phyloP scores from a whole-genome alignment of 164 flowering plant genomes.

The Cinnamomum micranthum region DNA sequence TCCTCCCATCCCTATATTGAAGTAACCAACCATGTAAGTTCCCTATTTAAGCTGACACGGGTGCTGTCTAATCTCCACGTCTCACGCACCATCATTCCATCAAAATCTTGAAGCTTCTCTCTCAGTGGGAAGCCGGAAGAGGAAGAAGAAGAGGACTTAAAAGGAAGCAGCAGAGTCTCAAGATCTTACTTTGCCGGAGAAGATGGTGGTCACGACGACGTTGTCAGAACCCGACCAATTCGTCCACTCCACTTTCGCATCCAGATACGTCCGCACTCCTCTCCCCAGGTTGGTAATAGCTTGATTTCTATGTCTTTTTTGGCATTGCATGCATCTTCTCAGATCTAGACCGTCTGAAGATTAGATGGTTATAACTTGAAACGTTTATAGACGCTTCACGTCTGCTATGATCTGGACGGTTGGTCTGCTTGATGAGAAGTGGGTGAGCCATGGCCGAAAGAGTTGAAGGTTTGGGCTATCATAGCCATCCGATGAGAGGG shows the following conservation, averaged over 20 bases:
- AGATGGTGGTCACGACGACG: conserved; percentile 35
- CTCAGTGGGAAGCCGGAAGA: too few relatives aligned
- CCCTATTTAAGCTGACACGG: too few relatives aligned
- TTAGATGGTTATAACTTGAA: not conserved
- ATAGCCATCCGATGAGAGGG: too few relatives aligned
- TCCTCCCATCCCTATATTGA: too few relatives aligned
- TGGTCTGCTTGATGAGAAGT: too few relatives aligned
- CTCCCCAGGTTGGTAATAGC: conserved; percentile 36
- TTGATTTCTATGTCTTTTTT: not conserved
- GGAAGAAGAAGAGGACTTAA: not conserved
- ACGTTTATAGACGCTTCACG: too few relatives aligned
- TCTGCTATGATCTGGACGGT: too few relatives aligned
- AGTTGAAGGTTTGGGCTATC: not conserved
- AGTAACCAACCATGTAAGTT: too few relatives aligned
- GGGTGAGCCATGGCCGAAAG: not conserved
- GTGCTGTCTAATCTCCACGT: too few relatives aligned
- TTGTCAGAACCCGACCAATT: conserved; percentile 34
- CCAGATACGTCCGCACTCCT: conserved; percentile 41
- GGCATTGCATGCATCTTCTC: not conserved
- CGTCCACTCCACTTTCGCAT: conserved; percentile 51
- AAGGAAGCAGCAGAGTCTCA: not conserved
- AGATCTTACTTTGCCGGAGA: not conserved
- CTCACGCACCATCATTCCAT: too few relatives aligned
- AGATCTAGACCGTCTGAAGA: not conserved
- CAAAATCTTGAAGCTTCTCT: too few relatives aligned